Evolutionary conservation across 2,329 filamentous ascomycete genomes (phyloP).

Genomic region (Nigrospora osmanthi): DNA sequence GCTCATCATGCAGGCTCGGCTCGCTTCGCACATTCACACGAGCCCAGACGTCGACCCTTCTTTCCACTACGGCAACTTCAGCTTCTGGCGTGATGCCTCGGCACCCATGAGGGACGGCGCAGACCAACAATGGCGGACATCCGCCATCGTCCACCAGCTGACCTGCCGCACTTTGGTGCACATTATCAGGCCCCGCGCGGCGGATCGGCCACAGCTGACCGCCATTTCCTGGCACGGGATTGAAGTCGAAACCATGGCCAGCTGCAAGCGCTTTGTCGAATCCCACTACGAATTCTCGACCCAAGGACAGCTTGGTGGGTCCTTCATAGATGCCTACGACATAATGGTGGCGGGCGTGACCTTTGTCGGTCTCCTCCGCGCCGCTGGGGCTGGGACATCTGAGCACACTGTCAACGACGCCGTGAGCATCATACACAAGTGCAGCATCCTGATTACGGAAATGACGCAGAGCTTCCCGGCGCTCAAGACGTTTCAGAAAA

Average conservation of each 20-base stretch:
- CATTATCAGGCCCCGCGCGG: background rate
- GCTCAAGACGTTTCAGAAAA: background rate
- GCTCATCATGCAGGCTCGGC: slow-evolving; percentile 5
- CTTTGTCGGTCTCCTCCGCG: background rate
- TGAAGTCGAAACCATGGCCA: slow-evolving; percentile 1
- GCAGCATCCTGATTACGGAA: background rate
- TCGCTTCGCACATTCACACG: slow-evolving; percentile 3
- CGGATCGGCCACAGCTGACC: background rate
- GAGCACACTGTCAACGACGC: too few species aligned
- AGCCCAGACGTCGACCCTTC: background rate
- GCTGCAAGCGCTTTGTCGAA: slow-evolving; percentile 4
- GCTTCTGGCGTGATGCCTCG: slow-evolving; percentile 5
- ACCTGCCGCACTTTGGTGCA: slow-evolving; percentile 3
- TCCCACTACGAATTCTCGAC: slow-evolving; percentile 3
- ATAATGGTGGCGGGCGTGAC: slow-evolving; percentile 4
- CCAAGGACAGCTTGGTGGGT: background rate
- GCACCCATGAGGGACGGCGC: background rate
- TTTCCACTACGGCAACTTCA: slow-evolving; percentile 7
- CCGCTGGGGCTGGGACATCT: too few species aligned
- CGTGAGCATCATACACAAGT: background rate
- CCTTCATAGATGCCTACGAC: slow-evolving; percentile 8
- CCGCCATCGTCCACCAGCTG: slow-evolving; percentile 1
- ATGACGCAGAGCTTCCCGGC: background rate
- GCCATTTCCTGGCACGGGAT: background rate
- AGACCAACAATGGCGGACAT: background rate